Evolutionary conservation across 1,139 yeast species (phyloP).

Genomic region (Yamadazyma triangularis): DNA sequence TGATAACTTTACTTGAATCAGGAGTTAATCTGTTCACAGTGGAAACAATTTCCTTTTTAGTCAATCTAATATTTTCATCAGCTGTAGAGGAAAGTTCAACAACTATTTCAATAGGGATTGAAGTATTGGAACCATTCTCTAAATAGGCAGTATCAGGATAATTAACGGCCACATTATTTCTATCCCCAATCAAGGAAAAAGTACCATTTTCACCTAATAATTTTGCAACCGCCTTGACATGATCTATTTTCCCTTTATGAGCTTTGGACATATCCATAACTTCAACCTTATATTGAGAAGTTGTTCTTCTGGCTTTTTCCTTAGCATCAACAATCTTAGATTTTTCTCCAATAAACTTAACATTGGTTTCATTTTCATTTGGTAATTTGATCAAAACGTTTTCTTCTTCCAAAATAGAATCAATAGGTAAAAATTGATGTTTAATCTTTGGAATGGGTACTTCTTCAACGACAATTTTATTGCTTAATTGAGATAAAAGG

Average conservation of each 20-base stretch:
- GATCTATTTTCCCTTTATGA: conserved; percentile 73
- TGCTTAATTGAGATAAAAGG: conserved; percentile 41
- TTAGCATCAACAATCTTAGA: conserved; percentile 58
- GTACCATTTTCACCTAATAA: conserved; percentile 53
- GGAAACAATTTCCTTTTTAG: conserved; percentile 65
- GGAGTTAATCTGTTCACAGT: conserved; percentile 75
- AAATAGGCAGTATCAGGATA: conserved; percentile 44
- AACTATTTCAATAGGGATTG: conserved; percentile 42
- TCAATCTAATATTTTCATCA: conserved; percentile 34
- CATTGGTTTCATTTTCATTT: conserved; percentile 37
- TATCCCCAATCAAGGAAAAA: conserved; percentile 42
- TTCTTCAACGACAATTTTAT: conserved; percentile 30
- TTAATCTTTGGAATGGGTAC: conserved; percentile 42
- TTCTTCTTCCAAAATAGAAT: conserved; percentile 43
- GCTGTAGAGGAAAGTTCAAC: conserved; percentile 24
- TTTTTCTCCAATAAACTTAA: conserved; percentile 62
- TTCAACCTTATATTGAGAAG: conserved; percentile 52
- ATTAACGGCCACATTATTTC: conserved; percentile 49
- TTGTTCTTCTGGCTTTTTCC: conserved; percentile 50
- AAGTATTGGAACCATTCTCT: conserved; percentile 12
- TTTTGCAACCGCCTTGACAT: conserved; percentile 70
- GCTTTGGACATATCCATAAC: conserved; percentile 80
- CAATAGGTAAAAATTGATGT: conserved; percentile 44
- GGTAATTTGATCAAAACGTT: conserved; percentile 66
- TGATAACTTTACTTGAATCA: conserved; percentile 50